A percentile compares a stretch with the other conserved stretches of the same genome.
Evolutionary conservation across 2,329 filamentous ascomycete species (phyloP).

Genomic region (Curvularia lunata): DNA sequence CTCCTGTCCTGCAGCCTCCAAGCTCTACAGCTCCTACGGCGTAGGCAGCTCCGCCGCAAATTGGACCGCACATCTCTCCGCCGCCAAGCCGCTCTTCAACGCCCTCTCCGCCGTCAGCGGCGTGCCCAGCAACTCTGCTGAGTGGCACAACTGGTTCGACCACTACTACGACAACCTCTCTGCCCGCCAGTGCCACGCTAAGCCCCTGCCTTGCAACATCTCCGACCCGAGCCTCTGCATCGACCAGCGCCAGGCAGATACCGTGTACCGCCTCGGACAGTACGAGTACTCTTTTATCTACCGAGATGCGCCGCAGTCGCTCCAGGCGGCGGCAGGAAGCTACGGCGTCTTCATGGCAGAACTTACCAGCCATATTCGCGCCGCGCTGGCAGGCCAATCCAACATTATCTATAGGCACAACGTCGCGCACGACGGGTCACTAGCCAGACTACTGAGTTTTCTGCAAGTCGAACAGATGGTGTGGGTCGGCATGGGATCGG

Average conservation of each 20-base stretch:
- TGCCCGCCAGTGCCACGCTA: constrained; percentile 76
- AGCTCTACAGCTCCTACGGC: constrained; percentile 54
- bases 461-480: constrained; percentile 78
- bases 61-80: constrained; percentile 71
- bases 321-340: constrained; percentile 66
- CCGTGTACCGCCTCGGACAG: constrained; percentile 76
- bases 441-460: constrained; percentile 71
- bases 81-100: constrained; percentile 61
- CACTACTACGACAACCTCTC: constrained; percentile 88
- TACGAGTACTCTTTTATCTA: constrained; percentile 84
- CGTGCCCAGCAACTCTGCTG: constrained; percentile 61
- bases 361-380: constrained; percentile 68
- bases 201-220: constrained; percentile 71
- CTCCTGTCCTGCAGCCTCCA: constrained; percentile 62
- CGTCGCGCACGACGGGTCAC: constrained; percentile 78
- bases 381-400: constrained; percentile 33
- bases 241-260: constrained; percentile 66
- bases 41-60: constrained; percentile 51
- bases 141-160: constrained; percentile 75
- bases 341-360: constrained; percentile 79
- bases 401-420: constrained; percentile 71
- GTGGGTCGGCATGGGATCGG: constrained; percentile 83
- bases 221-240: constrained; percentile 64
- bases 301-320: constrained; percentile 67
- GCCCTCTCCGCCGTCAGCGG: constrained; percentile 72